Percentiles rank a stretch among this genome's conserved stretches.
These are phyloP conservation scores for Vitellaria paradoxa DNA, from an alignment of 179 eudicot genomes.

Conservation along the genomic window DNA sequence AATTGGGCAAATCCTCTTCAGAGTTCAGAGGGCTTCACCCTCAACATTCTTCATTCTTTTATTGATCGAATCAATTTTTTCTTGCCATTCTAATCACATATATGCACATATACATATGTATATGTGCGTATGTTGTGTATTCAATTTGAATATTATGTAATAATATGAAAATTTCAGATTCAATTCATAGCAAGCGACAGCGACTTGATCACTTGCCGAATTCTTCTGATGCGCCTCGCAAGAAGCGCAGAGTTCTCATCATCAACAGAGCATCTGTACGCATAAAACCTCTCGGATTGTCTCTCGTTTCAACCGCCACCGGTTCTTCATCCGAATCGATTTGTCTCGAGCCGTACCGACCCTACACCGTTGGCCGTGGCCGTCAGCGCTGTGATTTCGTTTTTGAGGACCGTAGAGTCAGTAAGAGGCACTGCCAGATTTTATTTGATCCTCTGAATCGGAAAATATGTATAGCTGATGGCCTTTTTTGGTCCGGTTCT, in stretches of 20 bases:
- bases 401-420: conserved; percentile 54
- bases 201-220: conserved; percentile 6
- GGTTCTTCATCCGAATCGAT: conserved; percentile 24
- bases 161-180: conserved; percentile 26
- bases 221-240: conserved; percentile 13
- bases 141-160: conserved; percentile 11
- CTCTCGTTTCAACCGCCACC: conserved; percentile 31
- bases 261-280: conserved; percentile 19
- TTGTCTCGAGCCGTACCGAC: conserved; percentile 36
- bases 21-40: too few species aligned
- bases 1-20: too few species aligned
- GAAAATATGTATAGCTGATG: conserved; percentile 59
- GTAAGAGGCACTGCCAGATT: conserved; percentile 72
- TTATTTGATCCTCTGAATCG: conserved; percentile 45
- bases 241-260: conserved; percentile 14
- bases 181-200: conserved; percentile 17
- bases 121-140: background rate
- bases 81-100: too few species aligned
- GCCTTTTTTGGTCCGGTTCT: conserved; percentile 29
- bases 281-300: conserved; percentile 24
- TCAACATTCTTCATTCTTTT: too few species aligned
- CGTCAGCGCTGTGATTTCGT: conserved; percentile 38
- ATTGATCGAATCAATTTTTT: too few species aligned
- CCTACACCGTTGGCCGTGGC: conserved; percentile 63
- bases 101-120: too few species aligned